Percentiles rank a stretch among this genome's conserved stretches.
Evolutionary conservation across 2,329 filamentous ascomycete species (phyloP).

Genomic region (Colletotrichum orchidophilum): DNA sequence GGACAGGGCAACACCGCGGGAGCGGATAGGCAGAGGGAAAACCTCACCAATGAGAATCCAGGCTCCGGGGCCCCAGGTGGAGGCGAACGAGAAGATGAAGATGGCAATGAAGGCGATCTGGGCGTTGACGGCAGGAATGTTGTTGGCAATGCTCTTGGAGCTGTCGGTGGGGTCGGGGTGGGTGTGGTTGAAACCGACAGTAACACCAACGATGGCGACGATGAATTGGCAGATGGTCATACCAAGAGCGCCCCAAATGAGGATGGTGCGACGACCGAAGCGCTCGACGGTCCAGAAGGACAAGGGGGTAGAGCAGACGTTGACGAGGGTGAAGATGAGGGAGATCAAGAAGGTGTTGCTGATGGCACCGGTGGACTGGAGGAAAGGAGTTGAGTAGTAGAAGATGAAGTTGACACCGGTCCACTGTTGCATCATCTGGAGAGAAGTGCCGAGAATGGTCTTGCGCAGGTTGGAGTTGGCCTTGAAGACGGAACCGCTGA

Average conservation of each 20-base stretch:
- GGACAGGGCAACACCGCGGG: conserved; percentile 85
- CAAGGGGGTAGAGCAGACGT: conserved; percentile 84
- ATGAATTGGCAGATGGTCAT: conserved; percentile 92
- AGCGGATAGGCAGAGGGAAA: conserved; percentile 88
- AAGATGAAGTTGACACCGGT: conserved; percentile 96
- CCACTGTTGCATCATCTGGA: conserved; percentile 85
- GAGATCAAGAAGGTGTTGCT: conserved; percentile 83
- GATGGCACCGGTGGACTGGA: conserved; percentile 80
- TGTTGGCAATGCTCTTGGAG: conserved; percentile 54
- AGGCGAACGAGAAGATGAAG: conserved; percentile 93
- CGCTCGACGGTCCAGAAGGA: conserved; percentile 89
- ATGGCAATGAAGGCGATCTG: conserved; percentile 91
- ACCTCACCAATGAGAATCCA: conserved; percentile 91
- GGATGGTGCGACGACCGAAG: conserved; percentile 81
- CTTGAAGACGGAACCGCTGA: conserved; percentile 69
- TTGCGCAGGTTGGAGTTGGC: conserved; percentile 75
- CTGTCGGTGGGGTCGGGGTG: conserved; percentile 54
- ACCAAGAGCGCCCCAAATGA: conserved; percentile 80
- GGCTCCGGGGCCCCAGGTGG: conserved; percentile 85
- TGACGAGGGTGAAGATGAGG: conserved; percentile 87
- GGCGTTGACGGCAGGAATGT: conserved; percentile 68
- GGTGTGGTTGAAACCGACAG: conserved; percentile 62
- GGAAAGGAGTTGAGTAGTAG: conserved; percentile 87
- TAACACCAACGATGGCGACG: conserved; percentile 79
- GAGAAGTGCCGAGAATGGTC: conserved; percentile 75